Evolutionary conservation across 169 alveolate genomes (phyloP).

Genomic region (Cryptosporidium ryanae): DNA sequence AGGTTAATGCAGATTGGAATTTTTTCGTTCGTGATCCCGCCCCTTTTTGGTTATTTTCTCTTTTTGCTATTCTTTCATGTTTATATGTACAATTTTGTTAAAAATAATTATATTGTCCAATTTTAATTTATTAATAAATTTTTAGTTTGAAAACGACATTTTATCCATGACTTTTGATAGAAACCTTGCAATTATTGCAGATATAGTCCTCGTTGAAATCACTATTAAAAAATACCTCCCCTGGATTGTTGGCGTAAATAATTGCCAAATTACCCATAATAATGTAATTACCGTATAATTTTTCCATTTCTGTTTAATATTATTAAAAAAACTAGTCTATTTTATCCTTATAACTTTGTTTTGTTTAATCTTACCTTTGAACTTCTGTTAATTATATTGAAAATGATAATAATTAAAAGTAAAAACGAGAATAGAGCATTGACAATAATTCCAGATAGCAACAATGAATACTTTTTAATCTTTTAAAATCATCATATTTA

Average conservation of each 20-base stretch:
- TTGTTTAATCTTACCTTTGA: conserved; percentile 28
- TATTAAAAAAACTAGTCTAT: neutral
- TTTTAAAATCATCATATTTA: neutral
- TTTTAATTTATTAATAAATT: neutral
- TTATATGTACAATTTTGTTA: too few species aligned
- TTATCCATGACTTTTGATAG: conserved; percentile 44
- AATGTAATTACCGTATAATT: conserved; percentile 40
- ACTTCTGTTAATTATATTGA: conserved; percentile 5
- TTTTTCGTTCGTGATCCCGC: too few species aligned
- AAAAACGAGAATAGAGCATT: conserved; percentile 23
- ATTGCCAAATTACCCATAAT: conserved; percentile 70
- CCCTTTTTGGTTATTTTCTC: too few species aligned
- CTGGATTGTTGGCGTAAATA: conserved; percentile 61
- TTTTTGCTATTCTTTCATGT: too few species aligned
- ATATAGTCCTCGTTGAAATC: conserved; percentile 45
- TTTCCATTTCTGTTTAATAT: conserved; percentile 23
- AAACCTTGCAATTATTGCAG: conserved; percentile 62
- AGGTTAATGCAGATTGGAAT: too few species aligned
- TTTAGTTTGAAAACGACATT: neutral
- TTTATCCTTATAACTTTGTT: too few species aligned
- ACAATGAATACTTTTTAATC: conserved; percentile 21
- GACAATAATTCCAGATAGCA: conserved; percentile 18
- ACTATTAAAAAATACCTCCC: conserved; percentile 60
- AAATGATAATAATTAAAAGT: neutral
- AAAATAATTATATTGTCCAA: too few species aligned